A percentile compares a stretch with the other conserved stretches of the same genome.
phyloP scores from a whole-genome alignment of 164 flowering plant genomes.

The Brasenia schreberi region DNA sequence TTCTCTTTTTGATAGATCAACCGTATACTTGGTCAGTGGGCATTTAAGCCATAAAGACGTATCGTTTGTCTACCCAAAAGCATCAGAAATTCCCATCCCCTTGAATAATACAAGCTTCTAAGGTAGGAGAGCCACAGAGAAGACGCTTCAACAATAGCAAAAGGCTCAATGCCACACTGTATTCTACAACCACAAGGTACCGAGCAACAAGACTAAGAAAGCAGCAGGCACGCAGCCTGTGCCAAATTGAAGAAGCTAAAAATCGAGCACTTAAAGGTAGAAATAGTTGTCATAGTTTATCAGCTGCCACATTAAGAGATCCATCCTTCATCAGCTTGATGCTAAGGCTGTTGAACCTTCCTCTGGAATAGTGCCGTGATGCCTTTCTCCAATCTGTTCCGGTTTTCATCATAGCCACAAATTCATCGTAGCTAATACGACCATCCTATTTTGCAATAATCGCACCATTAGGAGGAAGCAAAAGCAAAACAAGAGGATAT shows the following conservation, averaged over 20 bases:
- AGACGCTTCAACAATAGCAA: not conserved
- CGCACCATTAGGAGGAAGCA: not conserved
- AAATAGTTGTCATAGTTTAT: slow-evolving; percentile 7
- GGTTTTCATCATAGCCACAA: slow-evolving; percentile 92
- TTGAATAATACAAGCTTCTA: not conserved
- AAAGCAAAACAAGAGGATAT: not conserved
- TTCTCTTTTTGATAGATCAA: not conserved
- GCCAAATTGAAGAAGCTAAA: not conserved
- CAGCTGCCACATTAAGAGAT: slow-evolving; percentile 54
- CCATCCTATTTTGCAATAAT: slow-evolving; percentile 54
- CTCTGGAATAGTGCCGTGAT: slow-evolving; percentile 88
- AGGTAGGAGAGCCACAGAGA: not conserved
- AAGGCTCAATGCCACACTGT: not conserved
- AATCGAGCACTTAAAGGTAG: not conserved
- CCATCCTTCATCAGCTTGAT: slow-evolving; percentile 87
- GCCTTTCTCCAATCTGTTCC: slow-evolving; percentile 99
- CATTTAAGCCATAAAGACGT: not conserved
- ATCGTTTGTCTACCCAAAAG: not conserved
- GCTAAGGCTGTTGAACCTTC: slow-evolving; percentile 86
- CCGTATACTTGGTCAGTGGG: not conserved
- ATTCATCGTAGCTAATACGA: slow-evolving; percentile 77
- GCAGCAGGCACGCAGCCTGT: not conserved
- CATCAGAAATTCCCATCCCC: not conserved
- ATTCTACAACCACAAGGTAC: not conserved
- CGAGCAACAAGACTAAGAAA: not conserved